Evolutionary conservation across 23 red algal genomes (phyloP).

Genomic region (Gracilaria domingensis): DNA sequence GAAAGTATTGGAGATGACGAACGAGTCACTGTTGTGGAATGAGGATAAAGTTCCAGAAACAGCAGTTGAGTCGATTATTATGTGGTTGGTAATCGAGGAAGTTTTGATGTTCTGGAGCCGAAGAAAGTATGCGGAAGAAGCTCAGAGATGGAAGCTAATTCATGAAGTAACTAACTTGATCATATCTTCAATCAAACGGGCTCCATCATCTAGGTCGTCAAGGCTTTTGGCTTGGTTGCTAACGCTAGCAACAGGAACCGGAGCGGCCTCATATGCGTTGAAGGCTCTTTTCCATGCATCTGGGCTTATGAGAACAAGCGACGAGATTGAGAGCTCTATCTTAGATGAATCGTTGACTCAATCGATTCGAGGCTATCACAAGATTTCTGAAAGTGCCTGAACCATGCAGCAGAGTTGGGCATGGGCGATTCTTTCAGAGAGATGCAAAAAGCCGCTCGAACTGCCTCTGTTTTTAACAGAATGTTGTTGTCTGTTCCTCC

Average conservation of each 20-base stretch:
- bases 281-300: conserved; percentile 39
- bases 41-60: conserved; percentile 52
- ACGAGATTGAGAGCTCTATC: not conserved
- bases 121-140: conserved; percentile 56
- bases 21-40: conserved; percentile 30
- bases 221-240: conserved; percentile 56
- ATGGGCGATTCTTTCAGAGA: conserved; percentile 58
- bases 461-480: conserved; percentile 20
- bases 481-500: conserved; percentile 57
- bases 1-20: conserved; percentile 43
- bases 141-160: conserved; percentile 56
- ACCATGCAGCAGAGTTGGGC: conserved; percentile 51
- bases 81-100: conserved; percentile 73
- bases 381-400: conserved; percentile 44
- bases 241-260: conserved; percentile 62
- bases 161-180: conserved; percentile 26
- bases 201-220: conserved; percentile 34
- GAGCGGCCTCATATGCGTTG: conserved; percentile 57
- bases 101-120: conserved; percentile 69
- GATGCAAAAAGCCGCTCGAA: conserved; percentile 54
- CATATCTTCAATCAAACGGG: conserved; percentile 5
- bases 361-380: not conserved
- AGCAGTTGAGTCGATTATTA: conserved; percentile 38
- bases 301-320: conserved; percentile 49
- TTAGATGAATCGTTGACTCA: conserved; percentile 9